Evolutionary conservation across 345 rosid genomes (phyloP), one percentile per base, ranked within the genome.

Genomic region (Syzygium aromaticum): DNA sequence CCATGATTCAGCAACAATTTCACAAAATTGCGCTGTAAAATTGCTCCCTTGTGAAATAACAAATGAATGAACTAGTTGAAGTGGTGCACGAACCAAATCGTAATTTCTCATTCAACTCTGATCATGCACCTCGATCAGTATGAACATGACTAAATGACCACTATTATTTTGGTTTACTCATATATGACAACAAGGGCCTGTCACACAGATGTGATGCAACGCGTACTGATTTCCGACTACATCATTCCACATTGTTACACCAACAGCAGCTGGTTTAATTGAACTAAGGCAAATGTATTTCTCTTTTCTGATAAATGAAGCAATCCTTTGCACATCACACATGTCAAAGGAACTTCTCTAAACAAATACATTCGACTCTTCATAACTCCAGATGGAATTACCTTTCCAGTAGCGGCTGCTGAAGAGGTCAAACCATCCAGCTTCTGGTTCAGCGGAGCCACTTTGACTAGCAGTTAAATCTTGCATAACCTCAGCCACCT

Each of bases 401-500:
- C 99, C 99, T 95, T 96, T 98, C 95, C 94, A 92, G 87, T 98
- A 98, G 84, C 99, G 99, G 88, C 94, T 91, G 89, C 98, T 93
- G 87, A 98, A 98, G 51, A 98, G 93, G 92, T 98, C 99, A 86
- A 95, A 90, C 99, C 99, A 98, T 90, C 99, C 97, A 11, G 98
- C 99, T 86, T 98, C 99, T 87, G 96, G 96, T 93, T 96, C 99
- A 23, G 92, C 98, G 49, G 94, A 85, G 78, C 96, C 92, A 86
- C 98, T 95, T 90, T 95, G 97, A 87, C 92, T 87, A 77, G 93
- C 89, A 87, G 91, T 90, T 86, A 96, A 91, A 92, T 96, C 98
- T 87, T 87, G 92, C 94, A 98, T 96, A 88, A 95, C 94, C 87
- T 94, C 99, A 52, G 93, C 90, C 84, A 98, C 99, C 92, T 96